phyloP scores from a whole-genome alignment of 2,329 filamentous ascomycete genomes.

The Ceratocystiopsis sp. region DNA sequence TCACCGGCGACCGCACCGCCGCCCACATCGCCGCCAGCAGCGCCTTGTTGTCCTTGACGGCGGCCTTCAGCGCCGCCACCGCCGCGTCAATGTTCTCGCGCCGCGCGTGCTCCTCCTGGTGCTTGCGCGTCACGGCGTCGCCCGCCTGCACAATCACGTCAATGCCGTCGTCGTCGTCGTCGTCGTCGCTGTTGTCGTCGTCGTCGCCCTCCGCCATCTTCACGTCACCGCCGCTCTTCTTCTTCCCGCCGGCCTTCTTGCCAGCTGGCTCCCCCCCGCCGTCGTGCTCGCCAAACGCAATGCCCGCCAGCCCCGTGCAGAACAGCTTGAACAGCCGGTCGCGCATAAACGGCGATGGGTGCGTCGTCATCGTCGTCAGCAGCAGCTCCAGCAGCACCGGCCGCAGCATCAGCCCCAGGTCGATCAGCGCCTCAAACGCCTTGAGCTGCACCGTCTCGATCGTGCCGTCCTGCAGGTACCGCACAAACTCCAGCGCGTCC shows the following conservation, averaged over 20 bases:
- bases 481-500: slow-evolving; percentile 37
- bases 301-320: slow-evolving; percentile 40
- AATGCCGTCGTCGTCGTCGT: slow-evolving; percentile 18
- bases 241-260: slow-evolving; percentile 16
- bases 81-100: slow-evolving; percentile 30
- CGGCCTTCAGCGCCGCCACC: slow-evolving; percentile 30
- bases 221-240: neutral
- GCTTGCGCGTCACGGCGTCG: slow-evolving; percentile 23
- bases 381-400: slow-evolving; percentile 37
- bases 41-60: slow-evolving; percentile 24
- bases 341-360: slow-evolving; percentile 46
- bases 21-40: slow-evolving; percentile 31
- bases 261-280: slow-evolving; percentile 16
- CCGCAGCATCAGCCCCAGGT: slow-evolving; percentile 43
- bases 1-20: slow-evolving; percentile 28
- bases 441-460: slow-evolving; percentile 47
- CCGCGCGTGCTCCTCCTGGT: slow-evolving; percentile 28
- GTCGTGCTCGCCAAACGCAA: slow-evolving; percentile 43
- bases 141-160: slow-evolving; percentile 31
- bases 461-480: slow-evolving; percentile 49
- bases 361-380: slow-evolving; percentile 40
- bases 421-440: slow-evolving; percentile 45
- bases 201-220: slow-evolving; percentile 24
- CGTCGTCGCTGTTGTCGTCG: slow-evolving; percentile 31
- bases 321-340: slow-evolving; percentile 42